Evolutionary conservation across 2,329 filamentous ascomycete genomes (phyloP).

Genomic region (Herpotrichia juniperi): DNA sequence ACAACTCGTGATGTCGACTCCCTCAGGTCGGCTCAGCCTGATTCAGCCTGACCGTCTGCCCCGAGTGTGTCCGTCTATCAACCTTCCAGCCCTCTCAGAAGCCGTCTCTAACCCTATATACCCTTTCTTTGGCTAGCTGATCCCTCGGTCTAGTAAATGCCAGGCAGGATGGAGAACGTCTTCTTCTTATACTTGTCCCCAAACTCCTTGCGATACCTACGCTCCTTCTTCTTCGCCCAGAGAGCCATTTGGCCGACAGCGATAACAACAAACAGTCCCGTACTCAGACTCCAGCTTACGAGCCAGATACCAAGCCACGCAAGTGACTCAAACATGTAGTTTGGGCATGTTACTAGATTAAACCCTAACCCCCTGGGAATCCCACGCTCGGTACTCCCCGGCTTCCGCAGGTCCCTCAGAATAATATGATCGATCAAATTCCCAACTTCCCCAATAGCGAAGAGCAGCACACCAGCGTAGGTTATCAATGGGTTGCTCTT

Average conservation of each 20-base stretch:
- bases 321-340: constrained; percentile 92
- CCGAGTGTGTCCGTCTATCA: too few relatives aligned
- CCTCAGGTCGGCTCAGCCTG: constrained; percentile 5
- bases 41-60: constrained; percentile 1
- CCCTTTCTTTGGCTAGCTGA: background rate
- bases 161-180: constrained; percentile 81
- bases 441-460: constrained; percentile 75
- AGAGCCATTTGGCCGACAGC: constrained; percentile 79
- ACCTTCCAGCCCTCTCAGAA: too few relatives aligned
- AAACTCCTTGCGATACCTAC: constrained; percentile 86
- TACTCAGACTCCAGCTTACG: constrained; percentile 78
- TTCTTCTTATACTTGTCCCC: constrained; percentile 96
- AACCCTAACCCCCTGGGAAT: constrained; percentile 89
- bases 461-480: constrained; percentile 73
- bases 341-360: constrained; percentile 87
- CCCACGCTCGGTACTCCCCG: constrained; percentile 79
- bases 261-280: constrained; percentile 75
- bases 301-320: constrained; percentile 85
- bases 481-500: constrained; percentile 51
- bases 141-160: constrained; percentile 62
- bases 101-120: too few relatives aligned
- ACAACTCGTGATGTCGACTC: too few relatives aligned
- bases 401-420: constrained; percentile 75
- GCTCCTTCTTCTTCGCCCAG: constrained; percentile 94
- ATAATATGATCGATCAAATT: constrained; percentile 84